These are phyloP conservation scores for Lathyrus tuberosus DNA, from an alignment of 306 rosid genomes.

Conservation along the genomic window DNA sequence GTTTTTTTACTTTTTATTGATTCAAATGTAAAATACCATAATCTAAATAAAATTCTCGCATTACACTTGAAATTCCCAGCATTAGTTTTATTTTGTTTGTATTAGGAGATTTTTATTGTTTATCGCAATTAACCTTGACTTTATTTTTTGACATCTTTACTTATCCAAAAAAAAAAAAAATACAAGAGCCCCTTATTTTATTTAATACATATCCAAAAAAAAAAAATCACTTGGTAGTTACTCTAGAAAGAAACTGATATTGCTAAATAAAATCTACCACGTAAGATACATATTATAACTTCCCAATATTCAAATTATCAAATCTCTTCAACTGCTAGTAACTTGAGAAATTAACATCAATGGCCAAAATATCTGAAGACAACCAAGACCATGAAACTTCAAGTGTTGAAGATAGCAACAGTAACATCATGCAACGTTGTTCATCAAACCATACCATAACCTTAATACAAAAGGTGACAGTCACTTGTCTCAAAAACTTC, in stretches of 20 bases:
- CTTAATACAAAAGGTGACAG: constrained; percentile 33
- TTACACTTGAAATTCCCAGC: no score
- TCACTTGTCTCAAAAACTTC: neutral
- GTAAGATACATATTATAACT: neutral
- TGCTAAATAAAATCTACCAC: neutral
- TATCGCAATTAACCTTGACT: no score
- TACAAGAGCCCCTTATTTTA: no score
- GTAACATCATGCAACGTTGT: constrained; percentile 19
- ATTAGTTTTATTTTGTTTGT: no score
- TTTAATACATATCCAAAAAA: no score
- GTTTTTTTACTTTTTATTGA: no score
- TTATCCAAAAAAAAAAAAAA: no score
- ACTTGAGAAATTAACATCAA: constrained; percentile 10
- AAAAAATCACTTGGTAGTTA: neutral
- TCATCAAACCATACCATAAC: constrained; percentile 31
- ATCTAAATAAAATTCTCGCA: no score
- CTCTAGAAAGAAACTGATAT: neutral
- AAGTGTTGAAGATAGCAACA: constrained; percentile 35
- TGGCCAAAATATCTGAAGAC: constrained; percentile 18
- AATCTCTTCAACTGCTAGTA: neutral
- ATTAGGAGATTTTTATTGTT: no score
- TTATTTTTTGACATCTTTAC: no score
- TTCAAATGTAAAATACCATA: no score
- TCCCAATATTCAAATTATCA: neutral
- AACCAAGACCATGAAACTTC: constrained; percentile 24